Evolutionary conservation across 148 eudicot species (phyloP).

Genomic region (Amaranthus palmeri): DNA sequence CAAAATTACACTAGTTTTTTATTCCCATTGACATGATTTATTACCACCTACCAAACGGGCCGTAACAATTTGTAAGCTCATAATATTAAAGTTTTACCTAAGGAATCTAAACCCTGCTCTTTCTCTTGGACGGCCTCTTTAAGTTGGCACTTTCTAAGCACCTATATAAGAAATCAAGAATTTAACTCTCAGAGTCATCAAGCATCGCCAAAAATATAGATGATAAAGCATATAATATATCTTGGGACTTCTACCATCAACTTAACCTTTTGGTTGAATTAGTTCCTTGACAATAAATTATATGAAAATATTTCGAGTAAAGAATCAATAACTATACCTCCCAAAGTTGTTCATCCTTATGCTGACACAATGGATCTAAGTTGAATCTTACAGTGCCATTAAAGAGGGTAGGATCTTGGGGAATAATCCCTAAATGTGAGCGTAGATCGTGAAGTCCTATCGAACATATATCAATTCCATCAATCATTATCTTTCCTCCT

Average conservation of each 20-base stretch:
- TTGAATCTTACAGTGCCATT: slow-evolving; percentile 82
- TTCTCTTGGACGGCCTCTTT: slow-evolving; percentile 71
- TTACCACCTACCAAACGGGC: background rate
- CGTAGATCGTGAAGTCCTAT: slow-evolving; percentile 87
- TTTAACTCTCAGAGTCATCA: background rate
- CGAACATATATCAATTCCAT: slow-evolving; percentile 63
- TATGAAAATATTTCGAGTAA: background rate
- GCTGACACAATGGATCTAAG: slow-evolving; percentile 69
- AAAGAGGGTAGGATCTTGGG: slow-evolving; percentile 93
- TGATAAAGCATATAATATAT: background rate
- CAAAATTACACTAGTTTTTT: too few relatives aligned
- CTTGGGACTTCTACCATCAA: too few relatives aligned
- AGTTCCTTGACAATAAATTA: background rate
- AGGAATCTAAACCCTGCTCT: slow-evolving; percentile 57
- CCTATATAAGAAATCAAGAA: slow-evolving; percentile 30
- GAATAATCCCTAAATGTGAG: slow-evolving; percentile 76
- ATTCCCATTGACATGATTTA: too few relatives aligned
- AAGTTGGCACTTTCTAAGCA: slow-evolving; percentile 78
- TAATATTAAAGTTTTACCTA: slow-evolving; percentile 33
- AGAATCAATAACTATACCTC: slow-evolving; percentile 42
- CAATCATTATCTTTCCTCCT: slow-evolving; percentile 71
- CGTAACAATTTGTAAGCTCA: background rate
- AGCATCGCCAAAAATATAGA: background rate
- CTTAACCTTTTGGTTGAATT: background rate
- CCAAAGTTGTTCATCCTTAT: slow-evolving; percentile 67